Evolutionary conservation across 108 stramenopile species (phyloP), one percentile per base, ranked within the genome.

Genomic region (Discostella stelligeroides): DNA sequence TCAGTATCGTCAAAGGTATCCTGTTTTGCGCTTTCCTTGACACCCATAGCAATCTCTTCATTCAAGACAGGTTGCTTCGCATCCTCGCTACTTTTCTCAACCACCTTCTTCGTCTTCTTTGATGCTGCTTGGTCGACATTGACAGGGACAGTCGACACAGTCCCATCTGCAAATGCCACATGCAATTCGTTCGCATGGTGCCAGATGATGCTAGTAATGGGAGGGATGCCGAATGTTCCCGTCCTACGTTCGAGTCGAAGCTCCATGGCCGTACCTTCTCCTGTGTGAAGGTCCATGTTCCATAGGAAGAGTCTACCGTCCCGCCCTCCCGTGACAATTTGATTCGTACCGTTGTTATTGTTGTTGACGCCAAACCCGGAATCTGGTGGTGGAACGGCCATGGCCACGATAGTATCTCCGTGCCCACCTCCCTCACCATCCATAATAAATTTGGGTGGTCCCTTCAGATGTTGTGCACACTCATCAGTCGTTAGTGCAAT

Each of bases 261-360:
- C n/a, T 43, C 45, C 45, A 15, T 27, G n/a, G 34, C 25, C 7
- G 5, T 45, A n/a, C 64, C 41, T 8, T n/a, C 49, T 15, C 54
- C 63, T 11, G 13, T 21, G 15, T 58, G 63, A 9, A 57, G n/a
- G 12, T 51, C 60, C 73, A 84, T 47, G 48, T 85, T 62, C 92
- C 92, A 92, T 0, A 90, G 60, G 28, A 84, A 53, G 1, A 89
- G 25, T 47, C 72, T 74, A 0, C 83, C 85, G 57, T 93, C 89
- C 7, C 85, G 78, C 46, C 88, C 89, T 24, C 72, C 74, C 25
- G 89, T 83, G 39, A 89, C 69, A 49, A 88, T 39, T 25, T 43
- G 37, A 4, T 40, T 34, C 17, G 5, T 48, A 24, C 14, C n/a
- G 1, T 0, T 25, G 24, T 29, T 56, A 12, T 18, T 24, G 12